A percentile compares a stretch with the other conserved stretches of the same genome.
Conservation (phyloP, 306 rosid species). For the Morella rubra region DNA sequence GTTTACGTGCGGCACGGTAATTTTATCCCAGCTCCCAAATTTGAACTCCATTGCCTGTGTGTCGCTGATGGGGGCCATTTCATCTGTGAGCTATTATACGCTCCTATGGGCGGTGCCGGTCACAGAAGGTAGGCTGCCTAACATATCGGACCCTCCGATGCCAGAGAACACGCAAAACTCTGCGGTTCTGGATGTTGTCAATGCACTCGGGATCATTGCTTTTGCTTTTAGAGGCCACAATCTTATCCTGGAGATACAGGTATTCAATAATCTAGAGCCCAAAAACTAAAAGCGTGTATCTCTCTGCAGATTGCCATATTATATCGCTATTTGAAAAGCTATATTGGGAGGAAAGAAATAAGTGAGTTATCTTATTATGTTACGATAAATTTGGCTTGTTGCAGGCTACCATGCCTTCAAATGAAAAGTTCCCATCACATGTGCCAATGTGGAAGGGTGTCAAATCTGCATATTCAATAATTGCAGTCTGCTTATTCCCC, state of each 20-base stretch:
- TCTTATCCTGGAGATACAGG: conserved; percentile 65
- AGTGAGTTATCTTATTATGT: too few relatives aligned
- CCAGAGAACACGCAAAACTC: neutral
- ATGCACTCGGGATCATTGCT: conserved; percentile 54
- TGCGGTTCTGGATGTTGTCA: conserved; percentile 34
- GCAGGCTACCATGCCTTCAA: conserved; percentile 66
- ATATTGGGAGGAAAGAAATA: too few relatives aligned
- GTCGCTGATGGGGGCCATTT: conserved; percentile 46
- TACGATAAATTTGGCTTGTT: neutral
- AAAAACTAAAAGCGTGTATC: too few relatives aligned
- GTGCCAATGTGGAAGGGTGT: conserved; percentile 68
- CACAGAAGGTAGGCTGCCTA: conserved; percentile 36
- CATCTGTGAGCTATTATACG: conserved; percentile 46
- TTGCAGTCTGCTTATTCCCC: conserved; percentile 51
- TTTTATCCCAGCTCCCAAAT: conserved; percentile 51
- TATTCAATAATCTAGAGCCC: neutral
- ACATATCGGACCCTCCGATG: conserved; percentile 39
- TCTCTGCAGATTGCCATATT: too few relatives aligned
- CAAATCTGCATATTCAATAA: conserved; percentile 36
- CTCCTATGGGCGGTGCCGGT: conserved; percentile 45
- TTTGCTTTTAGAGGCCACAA: conserved; percentile 65
- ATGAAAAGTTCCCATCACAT: conserved; percentile 52
- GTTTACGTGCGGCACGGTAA: conserved; percentile 42
- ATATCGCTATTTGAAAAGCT: too few relatives aligned
- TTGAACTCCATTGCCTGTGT: conserved; percentile 56